These are phyloP conservation scores for Fusarium sp. DNA, from an alignment of 2,329 filamentous ascomycete genomes.

Conservation along the genomic window DNA sequence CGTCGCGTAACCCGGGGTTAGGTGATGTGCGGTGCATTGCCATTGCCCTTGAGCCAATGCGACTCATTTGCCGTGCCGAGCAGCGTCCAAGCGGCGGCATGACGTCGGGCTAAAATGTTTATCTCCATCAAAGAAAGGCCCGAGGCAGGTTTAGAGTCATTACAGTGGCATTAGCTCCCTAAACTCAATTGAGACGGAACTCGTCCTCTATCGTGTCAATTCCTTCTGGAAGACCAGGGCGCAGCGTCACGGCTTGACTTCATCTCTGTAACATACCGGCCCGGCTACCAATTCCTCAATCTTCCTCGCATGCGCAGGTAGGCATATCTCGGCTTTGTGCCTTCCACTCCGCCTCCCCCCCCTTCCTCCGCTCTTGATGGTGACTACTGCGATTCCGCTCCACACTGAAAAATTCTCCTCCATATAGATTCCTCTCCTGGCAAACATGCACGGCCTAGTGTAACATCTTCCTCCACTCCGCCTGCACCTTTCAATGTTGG, in stretches of 20 bases:
- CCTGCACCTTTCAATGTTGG: neutral
- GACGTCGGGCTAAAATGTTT: neutral
- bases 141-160: neutral
- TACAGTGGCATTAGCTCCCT: neutral
- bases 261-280: neutral
- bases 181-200: neutral
- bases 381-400: neutral
- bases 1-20: neutral
- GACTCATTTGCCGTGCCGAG: neutral
- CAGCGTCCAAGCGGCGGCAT: neutral
- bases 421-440: constrained; percentile 13
- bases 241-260: neutral
- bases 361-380: neutral
- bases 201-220: neutral
- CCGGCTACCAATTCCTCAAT: neutral
- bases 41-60: neutral
- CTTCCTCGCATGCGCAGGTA: neutral
- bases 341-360: neutral
- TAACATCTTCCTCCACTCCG: neutral
- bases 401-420: constrained; percentile 21
- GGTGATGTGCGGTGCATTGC: neutral
- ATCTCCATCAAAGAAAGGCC: neutral
- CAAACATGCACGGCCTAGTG: neutral
- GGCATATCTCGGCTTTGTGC: neutral
- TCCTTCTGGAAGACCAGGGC: neutral